Conservation (phyloP, 176 grass and related monocot species). For the Poa annua region DNA sequence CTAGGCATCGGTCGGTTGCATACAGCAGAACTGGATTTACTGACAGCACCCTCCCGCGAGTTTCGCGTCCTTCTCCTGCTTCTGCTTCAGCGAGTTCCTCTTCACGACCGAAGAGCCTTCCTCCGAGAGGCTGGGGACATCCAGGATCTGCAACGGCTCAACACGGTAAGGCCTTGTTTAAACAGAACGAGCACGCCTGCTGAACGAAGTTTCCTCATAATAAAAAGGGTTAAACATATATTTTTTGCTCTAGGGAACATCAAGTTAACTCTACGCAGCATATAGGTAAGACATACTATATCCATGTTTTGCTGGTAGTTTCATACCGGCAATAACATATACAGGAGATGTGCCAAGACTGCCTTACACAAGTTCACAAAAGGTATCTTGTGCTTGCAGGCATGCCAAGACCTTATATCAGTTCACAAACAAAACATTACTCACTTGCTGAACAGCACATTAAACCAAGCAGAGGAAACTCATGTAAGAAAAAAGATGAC, state of each 20-base stretch:
- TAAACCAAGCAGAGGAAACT: not conserved
- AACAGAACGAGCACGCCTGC: not conserved
- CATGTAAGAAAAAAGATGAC: not conserved
- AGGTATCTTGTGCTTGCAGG: not conserved
- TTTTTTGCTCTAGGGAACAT: not conserved
- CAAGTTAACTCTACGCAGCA: not conserved
- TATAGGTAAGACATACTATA: not conserved
- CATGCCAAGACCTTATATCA: not conserved
- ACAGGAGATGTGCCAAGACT: not conserved
- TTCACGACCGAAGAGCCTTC: slow-evolving; percentile 82
- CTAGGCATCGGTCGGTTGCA: slow-evolving; percentile 3
- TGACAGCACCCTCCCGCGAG: slow-evolving; percentile 67
- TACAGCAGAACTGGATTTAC: slow-evolving; percentile 22
- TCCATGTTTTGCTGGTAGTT: not conserved
- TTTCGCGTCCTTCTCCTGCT: slow-evolving; percentile 66
- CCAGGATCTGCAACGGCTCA: slow-evolving; percentile 68
- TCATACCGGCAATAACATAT: no score
- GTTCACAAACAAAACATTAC: not conserved
- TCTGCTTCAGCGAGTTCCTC: slow-evolving; percentile 83
- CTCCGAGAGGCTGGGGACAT: slow-evolving; percentile 82
- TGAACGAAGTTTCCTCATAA: no score
- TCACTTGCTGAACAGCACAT: not conserved
- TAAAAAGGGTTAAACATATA: not conserved
- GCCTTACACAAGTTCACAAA: not conserved
- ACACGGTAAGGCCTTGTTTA: not conserved